These are phyloP conservation scores for Xerocomus amazonicus DNA, from an alignment of 1,284 basidiomycete species.

Conservation along the genomic window DNA sequence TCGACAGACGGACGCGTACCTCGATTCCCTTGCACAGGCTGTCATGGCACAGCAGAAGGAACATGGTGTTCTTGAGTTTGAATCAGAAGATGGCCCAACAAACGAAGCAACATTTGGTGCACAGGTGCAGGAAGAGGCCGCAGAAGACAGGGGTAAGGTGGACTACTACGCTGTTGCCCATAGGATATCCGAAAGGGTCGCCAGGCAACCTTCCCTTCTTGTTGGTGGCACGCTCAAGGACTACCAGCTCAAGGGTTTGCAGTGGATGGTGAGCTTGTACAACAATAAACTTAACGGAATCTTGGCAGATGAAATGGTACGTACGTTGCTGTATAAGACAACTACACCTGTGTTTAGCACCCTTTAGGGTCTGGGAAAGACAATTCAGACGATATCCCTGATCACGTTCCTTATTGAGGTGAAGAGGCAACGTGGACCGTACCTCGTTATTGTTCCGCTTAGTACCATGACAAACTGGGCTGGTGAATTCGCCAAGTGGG, in stretches of 20 bases:
- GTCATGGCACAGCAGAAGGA: slow-evolving; percentile 94
- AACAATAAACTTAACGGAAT: slow-evolving; percentile 98
- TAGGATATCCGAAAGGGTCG: slow-evolving; percentile 85
- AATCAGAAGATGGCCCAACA: slow-evolving; percentile 68
- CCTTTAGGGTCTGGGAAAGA: slow-evolving; percentile 88
- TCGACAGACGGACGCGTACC: slow-evolving; percentile 91
- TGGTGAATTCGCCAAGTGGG: slow-evolving; percentile 97
- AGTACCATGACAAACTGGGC: slow-evolving; percentile 99
- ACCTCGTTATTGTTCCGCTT: slow-evolving; percentile 95
- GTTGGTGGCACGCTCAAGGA: slow-evolving; percentile 87
- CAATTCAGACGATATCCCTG: slow-evolving; percentile 94
- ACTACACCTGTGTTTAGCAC: slow-evolving; percentile 12
- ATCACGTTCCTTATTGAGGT: slow-evolving; percentile 94
- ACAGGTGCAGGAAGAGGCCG: slow-evolving; percentile 53
- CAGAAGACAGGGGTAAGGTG: slow-evolving; percentile 74
- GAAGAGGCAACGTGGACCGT: slow-evolving; percentile 91
- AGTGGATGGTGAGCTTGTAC: slow-evolving; percentile 99
- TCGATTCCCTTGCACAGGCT: slow-evolving; percentile 93
- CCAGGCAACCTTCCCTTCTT: slow-evolving; percentile 80
- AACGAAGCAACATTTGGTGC: slow-evolving; percentile 92
- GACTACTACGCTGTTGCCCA: slow-evolving; percentile 99
- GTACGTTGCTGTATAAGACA: slow-evolving; percentile 23
- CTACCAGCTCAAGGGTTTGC: slow-evolving; percentile 89
- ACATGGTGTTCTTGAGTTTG: slow-evolving; percentile 49
- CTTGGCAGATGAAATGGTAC: slow-evolving; percentile 96